Conservation (phyloP, 176 grass and related monocot species). For the Areca catechu region DNA sequence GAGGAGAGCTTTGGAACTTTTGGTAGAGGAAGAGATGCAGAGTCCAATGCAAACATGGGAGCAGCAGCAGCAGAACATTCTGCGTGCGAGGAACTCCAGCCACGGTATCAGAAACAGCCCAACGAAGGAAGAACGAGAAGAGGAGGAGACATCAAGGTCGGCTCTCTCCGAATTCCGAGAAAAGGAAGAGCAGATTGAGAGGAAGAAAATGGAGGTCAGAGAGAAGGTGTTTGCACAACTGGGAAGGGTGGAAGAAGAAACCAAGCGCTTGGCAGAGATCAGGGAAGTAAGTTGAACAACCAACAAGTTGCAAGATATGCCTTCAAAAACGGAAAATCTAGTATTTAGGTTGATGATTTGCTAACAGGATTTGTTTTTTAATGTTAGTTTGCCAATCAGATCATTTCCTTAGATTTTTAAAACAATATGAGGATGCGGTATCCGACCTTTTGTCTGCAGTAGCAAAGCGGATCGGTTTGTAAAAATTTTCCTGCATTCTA, state of each 20-base stretch:
- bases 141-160: constrained; percentile 50
- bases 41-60: constrained; percentile 19
- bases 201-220: constrained; percentile 76
- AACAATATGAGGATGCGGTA: too few species aligned
- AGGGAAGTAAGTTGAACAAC: constrained; percentile 32
- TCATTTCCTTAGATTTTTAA: too few species aligned
- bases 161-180: constrained; percentile 78
- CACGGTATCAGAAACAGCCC: constrained; percentile 12
- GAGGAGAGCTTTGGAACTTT: background rate
- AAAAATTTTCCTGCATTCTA: too few species aligned
- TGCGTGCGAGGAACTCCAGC: constrained; percentile 11
- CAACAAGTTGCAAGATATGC: too few species aligned
- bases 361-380: too few species aligned
- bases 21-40: constrained; percentile 37
- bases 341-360: too few species aligned
- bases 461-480: too few species aligned
- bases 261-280: constrained; percentile 74
- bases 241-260: constrained; percentile 82
- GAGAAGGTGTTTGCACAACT: constrained; percentile 83
- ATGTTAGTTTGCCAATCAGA: too few species aligned
- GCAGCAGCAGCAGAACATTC: background rate
- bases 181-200: constrained; percentile 91
- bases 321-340: too few species aligned
- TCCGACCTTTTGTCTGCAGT: too few species aligned
- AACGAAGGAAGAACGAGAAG: constrained; percentile 23